Percentiles rank a stretch among this genome's conserved stretches.
phyloP scores from a whole-genome alignment of 495 filamentous ascomycete genomes.

The Melanomma pulvis-pyrius region DNA sequence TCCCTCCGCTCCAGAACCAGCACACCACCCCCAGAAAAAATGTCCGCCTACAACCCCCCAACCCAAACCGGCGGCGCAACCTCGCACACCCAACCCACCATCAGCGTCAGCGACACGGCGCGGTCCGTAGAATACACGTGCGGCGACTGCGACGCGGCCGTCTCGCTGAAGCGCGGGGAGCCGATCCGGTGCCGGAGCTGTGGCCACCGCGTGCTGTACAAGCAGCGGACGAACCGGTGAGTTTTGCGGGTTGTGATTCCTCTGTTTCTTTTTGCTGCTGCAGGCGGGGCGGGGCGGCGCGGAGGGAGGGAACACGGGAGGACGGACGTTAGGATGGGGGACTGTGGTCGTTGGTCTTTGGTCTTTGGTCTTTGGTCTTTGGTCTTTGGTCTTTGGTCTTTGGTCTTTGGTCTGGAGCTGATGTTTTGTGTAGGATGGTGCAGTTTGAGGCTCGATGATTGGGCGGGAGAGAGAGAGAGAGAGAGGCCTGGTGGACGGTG shows the following conservation, averaged over 20 bases:
- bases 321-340: background rate
- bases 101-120: background rate
- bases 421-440: slow-evolving; percentile 70
- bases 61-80: background rate
- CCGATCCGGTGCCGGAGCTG: slow-evolving; percentile 95
- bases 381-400: background rate
- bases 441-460: slow-evolving; percentile 89
- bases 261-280: background rate
- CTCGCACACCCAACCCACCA: background rate
- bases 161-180: slow-evolving; percentile 79
- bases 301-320: slow-evolving; percentile 10
- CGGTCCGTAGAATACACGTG: slow-evolving; percentile 78
- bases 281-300: background rate
- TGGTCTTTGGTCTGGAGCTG: slow-evolving; percentile 5
- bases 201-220: slow-evolving; percentile 94
- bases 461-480: background rate
- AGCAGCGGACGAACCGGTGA: slow-evolving; percentile 96
- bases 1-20: background rate
- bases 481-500: background rate
- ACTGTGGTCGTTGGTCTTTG: too few species aligned
- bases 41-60: slow-evolving; percentile 5
- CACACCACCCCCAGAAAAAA: background rate
- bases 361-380: too few species aligned
- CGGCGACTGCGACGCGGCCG: slow-evolving; percentile 86
- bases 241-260: too few species aligned